These are phyloP conservation scores for Ophiosphaerella herpotricha DNA, from an alignment of 2,329 filamentous ascomycete species.

Conservation along the genomic window DNA sequence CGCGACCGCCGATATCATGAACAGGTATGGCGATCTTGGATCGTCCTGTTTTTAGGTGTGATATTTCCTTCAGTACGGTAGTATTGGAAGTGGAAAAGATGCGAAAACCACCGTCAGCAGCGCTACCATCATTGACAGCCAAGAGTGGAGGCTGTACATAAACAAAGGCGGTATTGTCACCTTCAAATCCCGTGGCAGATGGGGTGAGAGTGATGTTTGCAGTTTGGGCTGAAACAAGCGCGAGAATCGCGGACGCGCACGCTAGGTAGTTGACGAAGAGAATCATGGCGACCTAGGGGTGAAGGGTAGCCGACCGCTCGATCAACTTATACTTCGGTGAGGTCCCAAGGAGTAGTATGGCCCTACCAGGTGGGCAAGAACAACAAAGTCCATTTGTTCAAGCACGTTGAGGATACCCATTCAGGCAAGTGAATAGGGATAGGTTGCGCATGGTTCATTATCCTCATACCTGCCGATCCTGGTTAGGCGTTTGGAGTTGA, in stretches of 20 bases:
- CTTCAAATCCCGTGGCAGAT: constrained; percentile 29
- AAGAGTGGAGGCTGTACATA: constrained; percentile 26
- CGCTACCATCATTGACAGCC: constrained; percentile 35
- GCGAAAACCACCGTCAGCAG: constrained; percentile 34
- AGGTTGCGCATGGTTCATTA: neutral
- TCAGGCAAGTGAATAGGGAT: neutral
- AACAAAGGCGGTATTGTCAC: constrained; percentile 35
- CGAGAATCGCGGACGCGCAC: neutral
- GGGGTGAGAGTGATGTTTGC: constrained; percentile 26
- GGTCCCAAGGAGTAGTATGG: no score
- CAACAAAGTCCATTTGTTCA: neutral
- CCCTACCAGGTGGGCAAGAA: no score
- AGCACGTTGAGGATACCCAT: constrained; percentile 2
- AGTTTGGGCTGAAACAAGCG: neutral
- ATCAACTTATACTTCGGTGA: neutral
- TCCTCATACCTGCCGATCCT: constrained; percentile 15
- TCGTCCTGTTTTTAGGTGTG: constrained; percentile 29
- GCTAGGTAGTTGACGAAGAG: neutral
- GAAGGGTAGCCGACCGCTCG: neutral
- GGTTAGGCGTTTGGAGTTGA: constrained; percentile 6
- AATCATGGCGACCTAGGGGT: neutral
- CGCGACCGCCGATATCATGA: constrained; percentile 25
- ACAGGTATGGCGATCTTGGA: constrained; percentile 34
- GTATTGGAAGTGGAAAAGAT: constrained; percentile 17
- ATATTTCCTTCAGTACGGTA: constrained; percentile 12